Evolutionary conservation across 805 yeast species (phyloP).

Genomic region (Scheffersomyces stipitis): DNA sequence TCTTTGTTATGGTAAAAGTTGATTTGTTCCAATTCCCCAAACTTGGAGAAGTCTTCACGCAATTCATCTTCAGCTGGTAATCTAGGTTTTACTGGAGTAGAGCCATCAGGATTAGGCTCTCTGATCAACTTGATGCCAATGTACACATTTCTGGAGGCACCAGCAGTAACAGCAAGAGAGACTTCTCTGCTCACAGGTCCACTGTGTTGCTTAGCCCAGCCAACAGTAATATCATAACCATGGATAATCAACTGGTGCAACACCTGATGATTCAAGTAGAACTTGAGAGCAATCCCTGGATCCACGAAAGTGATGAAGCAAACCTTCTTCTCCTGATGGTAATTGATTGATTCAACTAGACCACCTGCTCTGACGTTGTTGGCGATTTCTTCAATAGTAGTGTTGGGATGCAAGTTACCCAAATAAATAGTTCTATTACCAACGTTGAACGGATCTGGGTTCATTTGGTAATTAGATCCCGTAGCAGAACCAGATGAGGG

Average conservation of each 20-base stretch:
- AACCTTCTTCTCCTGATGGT: constrained; percentile 50
- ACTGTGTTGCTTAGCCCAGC: constrained; percentile 69
- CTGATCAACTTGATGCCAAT: constrained; percentile 53
- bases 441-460: constrained; percentile 32
- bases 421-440: constrained; percentile 69
- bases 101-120: constrained; percentile 3
- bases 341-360: constrained; percentile 58
- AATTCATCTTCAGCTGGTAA: constrained; percentile 47
- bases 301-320: constrained; percentile 73
- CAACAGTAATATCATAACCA: constrained; percentile 60
- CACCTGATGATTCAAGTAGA: constrained; percentile 57
- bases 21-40: constrained; percentile 76
- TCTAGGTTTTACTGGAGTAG: constrained; percentile 4
- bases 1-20: constrained; percentile 66
- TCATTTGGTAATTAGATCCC: constrained; percentile 10
- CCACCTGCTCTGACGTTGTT: constrained; percentile 76
- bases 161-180: constrained; percentile 63
- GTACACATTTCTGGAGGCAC: constrained; percentile 77
- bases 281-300: constrained; percentile 62
- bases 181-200: constrained; percentile 61
- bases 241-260: constrained; percentile 61
- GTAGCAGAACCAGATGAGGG: not conserved
- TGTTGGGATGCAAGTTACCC: constrained; percentile 63
- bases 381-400: constrained; percentile 71
- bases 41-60: constrained; percentile 58